phyloP scores from a whole-genome alignment of 352 stramenopile species.

The Pythium angustatum region DNA sequence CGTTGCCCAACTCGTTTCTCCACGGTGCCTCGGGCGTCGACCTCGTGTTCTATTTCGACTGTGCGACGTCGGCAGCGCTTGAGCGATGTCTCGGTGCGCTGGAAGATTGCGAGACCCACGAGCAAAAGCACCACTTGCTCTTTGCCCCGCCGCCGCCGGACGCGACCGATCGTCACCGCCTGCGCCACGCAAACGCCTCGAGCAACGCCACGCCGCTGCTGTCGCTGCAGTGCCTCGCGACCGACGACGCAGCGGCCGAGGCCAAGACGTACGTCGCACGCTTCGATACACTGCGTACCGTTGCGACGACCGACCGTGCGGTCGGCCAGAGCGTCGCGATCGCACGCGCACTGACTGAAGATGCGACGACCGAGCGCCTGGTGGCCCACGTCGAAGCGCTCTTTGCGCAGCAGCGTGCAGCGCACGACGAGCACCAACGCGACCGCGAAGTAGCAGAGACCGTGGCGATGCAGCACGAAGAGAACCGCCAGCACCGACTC shows the following conservation, averaged over 20 bases:
- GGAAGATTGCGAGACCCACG: slow-evolving; percentile 45
- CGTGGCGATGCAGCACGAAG: slow-evolving; percentile 39
- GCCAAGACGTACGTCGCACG: slow-evolving; percentile 48
- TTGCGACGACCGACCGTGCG: slow-evolving; percentile 23
- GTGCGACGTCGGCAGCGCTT: slow-evolving; percentile 34
- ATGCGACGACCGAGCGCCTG: slow-evolving; percentile 42
- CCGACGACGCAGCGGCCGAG: slow-evolving; percentile 25
- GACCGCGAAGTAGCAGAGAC: slow-evolving; percentile 33
- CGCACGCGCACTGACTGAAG: slow-evolving; percentile 20
- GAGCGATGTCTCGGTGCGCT: slow-evolving; percentile 67
- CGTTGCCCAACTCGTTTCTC: slow-evolving; percentile 46
- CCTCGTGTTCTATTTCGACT: slow-evolving; percentile 68
- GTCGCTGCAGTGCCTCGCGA: slow-evolving; percentile 50
- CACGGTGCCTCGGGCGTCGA: slow-evolving; percentile 72
- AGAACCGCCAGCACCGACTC: slow-evolving; percentile 36
- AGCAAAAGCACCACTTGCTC: slow-evolving; percentile 47
- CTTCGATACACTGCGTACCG: slow-evolving; percentile 50
- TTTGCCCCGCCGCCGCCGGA: slow-evolving; percentile 46
- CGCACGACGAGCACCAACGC: slow-evolving; percentile 18
- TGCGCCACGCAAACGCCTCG: slow-evolving; percentile 52
- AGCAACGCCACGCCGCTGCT: slow-evolving; percentile 50
- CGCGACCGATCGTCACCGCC: slow-evolving; percentile 49
- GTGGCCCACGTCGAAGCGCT: slow-evolving; percentile 37
- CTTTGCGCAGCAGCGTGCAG: slow-evolving; percentile 25
- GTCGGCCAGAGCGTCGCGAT: slow-evolving; percentile 15